phyloP scores from a whole-genome alignment of 2,329 filamentous ascomycete genomes.

The Aspergillus luchuensis region DNA sequence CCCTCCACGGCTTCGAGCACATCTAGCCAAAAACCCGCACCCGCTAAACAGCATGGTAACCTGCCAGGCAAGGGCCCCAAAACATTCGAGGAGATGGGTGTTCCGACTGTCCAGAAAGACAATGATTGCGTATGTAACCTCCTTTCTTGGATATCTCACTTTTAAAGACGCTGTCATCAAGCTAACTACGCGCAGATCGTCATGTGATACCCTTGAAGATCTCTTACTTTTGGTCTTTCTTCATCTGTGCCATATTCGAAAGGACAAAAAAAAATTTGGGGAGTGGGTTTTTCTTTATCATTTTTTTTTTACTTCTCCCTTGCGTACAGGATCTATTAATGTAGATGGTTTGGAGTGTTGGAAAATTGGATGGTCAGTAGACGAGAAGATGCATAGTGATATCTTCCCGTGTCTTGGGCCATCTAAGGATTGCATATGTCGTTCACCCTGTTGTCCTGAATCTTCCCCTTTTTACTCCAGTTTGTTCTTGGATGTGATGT shows the following conservation, averaged over 20 bases:
- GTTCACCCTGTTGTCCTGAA: background rate
- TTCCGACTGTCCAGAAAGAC: slow-evolving; percentile 80
- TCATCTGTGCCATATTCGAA: slow-evolving; percentile 23
- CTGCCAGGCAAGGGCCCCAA: slow-evolving; percentile 75
- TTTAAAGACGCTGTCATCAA: background rate
- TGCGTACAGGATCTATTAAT: background rate
- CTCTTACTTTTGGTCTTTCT: slow-evolving; percentile 15
- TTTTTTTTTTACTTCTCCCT: background rate
- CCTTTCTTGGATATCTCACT: background rate
- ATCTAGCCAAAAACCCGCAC: slow-evolving; percentile 42
- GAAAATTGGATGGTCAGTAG: background rate
- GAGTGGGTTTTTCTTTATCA: slow-evolving; percentile 3
- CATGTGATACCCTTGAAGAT: slow-evolving; percentile 43
- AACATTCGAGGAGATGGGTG: slow-evolving; percentile 98
- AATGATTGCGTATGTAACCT: slow-evolving; percentile 74
- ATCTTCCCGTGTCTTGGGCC: background rate
- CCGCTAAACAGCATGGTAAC: slow-evolving; percentile 34
- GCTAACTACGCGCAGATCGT: slow-evolving; percentile 36
- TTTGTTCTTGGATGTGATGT: background rate
- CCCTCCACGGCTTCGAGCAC: slow-evolving; percentile 21
- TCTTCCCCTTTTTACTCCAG: background rate
- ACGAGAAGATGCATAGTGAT: background rate
- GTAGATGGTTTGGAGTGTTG: background rate
- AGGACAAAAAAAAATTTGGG: slow-evolving; percentile 16
- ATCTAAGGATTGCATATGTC: background rate